Percentiles rank a stretch among this genome's conserved stretches.
These are phyloP conservation scores for Suillus subluteus DNA, from an alignment of 768 basidiomycete genomes.

Conservation along the genomic window DNA sequence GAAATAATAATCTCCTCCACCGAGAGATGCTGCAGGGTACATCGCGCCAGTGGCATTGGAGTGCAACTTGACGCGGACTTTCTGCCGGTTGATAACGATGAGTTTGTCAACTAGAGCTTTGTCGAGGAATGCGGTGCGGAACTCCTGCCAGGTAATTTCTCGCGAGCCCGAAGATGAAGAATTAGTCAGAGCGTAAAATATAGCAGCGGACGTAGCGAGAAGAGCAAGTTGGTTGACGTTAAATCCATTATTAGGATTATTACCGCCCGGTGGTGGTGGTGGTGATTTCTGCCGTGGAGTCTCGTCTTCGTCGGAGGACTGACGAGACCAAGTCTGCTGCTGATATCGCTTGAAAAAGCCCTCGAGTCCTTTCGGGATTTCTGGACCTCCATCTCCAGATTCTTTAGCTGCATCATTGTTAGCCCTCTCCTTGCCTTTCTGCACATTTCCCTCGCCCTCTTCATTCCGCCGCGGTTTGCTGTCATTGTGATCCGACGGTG, in stretches of 20 bases:
- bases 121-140: slow-evolving; percentile 94
- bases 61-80: slow-evolving; percentile 91
- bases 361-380: slow-evolving; percentile 69
- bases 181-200: slow-evolving; percentile 62
- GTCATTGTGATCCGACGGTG: slow-evolving; percentile 42
- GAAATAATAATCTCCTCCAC: slow-evolving; percentile 82
- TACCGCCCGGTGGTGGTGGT: slow-evolving; percentile 52
- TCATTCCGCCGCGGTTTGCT: slow-evolving; percentile 28
- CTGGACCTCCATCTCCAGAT: slow-evolving; percentile 32
- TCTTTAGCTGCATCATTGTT: slow-evolving; percentile 40
- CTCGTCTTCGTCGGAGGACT: slow-evolving; percentile 34
- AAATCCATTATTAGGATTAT: slow-evolving; percentile 53
- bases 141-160: slow-evolving; percentile 99
- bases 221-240: slow-evolving; percentile 60
- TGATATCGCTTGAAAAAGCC: slow-evolving; percentile 78
- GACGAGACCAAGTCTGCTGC: slow-evolving; percentile 34
- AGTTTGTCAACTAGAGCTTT: slow-evolving; percentile 96
- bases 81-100: slow-evolving; percentile 86
- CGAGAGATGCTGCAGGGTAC: slow-evolving; percentile 61
- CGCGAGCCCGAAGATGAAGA: slow-evolving; percentile 56
- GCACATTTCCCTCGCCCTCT: slow-evolving; percentile 29
- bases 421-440: slow-evolving; percentile 40
- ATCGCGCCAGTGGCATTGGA: slow-evolving; percentile 83
- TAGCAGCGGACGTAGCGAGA: slow-evolving; percentile 60
- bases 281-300: slow-evolving; percentile 44